Percentiles rank a stretch among this genome's conserved stretches.
Evolutionary conservation across 176 grass and related monocot species (phyloP).

Genomic region (Tillandsia leiboldiana): DNA sequence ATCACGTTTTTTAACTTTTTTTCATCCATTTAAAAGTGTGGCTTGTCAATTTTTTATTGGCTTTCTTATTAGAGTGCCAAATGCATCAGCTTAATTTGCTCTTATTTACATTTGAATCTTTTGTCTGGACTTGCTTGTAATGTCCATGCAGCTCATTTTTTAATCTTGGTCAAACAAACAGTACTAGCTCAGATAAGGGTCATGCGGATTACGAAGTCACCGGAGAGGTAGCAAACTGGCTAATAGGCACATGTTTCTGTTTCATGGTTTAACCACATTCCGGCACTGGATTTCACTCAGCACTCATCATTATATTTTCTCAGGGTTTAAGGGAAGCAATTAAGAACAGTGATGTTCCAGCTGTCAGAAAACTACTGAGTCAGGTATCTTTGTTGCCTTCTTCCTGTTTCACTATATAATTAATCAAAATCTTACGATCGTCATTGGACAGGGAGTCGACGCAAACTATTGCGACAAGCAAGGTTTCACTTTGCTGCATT

Average conservation of each 20-base stretch:
- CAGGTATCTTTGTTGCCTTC: constrained; percentile 42
- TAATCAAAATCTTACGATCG: constrained; percentile 24
- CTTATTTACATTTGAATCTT: background rate
- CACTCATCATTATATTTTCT: constrained; percentile 14
- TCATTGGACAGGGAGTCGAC: constrained; percentile 68
- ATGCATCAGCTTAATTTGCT: background rate
- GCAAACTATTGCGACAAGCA: constrained; percentile 91
- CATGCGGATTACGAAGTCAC: constrained; percentile 56
- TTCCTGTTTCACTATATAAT: constrained; percentile 5
- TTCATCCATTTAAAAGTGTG: background rate
- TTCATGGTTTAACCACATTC: background rate
- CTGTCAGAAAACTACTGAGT: constrained; percentile 76
- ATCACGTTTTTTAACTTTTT: background rate
- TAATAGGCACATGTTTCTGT: background rate
- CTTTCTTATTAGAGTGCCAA: background rate
- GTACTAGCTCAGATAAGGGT: constrained; percentile 35
- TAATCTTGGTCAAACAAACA: constrained; percentile 66
- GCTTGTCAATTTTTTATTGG: background rate
- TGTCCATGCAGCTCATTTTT: constrained; percentile 59
- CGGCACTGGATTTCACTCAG: background rate
- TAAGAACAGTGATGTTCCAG: constrained; percentile 62
- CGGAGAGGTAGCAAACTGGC: constrained; percentile 57
- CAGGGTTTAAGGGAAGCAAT: constrained; percentile 97
- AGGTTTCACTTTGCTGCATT: constrained; percentile 88
- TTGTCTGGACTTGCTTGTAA: background rate